These are phyloP conservation scores for Wickerhamiella siamensis DNA, from an alignment of 805 yeast species.

Conservation along the genomic window DNA sequence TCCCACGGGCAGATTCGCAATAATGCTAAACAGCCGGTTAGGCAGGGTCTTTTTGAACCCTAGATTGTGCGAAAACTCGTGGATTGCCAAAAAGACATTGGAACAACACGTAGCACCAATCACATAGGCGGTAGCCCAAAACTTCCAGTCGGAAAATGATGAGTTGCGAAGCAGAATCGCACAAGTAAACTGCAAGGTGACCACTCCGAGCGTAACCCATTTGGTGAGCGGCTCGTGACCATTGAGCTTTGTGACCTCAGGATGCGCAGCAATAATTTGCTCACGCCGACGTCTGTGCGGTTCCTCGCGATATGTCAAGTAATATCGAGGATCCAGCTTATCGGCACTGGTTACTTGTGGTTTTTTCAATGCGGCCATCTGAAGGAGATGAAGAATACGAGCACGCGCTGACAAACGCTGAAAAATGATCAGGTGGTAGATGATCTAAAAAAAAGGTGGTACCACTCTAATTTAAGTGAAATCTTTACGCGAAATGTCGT, in stretches of 20 bases:
- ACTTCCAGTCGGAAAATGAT: constrained; percentile 37
- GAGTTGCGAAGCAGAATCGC: constrained; percentile 52
- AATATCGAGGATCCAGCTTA: constrained; percentile 31
- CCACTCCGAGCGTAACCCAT: constrained; percentile 54
- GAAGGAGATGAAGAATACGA: background rate
- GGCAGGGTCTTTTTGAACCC: constrained; percentile 66
- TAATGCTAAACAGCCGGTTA: constrained; percentile 62
- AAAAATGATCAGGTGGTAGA: background rate
- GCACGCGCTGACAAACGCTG: background rate
- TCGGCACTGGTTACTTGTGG: background rate
- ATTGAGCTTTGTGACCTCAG: constrained; percentile 62
- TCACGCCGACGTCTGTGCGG: constrained; percentile 69
- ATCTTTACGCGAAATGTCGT: too few species aligned
- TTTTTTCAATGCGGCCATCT: background rate
- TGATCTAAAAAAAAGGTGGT: background rate
- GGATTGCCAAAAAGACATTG: constrained; percentile 74
- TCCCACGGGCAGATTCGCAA: constrained; percentile 76
- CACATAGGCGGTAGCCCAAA: constrained; percentile 51
- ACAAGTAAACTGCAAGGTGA: constrained; percentile 45
- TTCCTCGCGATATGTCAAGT: constrained; percentile 72
- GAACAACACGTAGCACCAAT: constrained; percentile 81
- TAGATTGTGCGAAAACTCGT: constrained; percentile 74
- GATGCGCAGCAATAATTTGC: constrained; percentile 57
- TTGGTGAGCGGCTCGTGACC: constrained; percentile 83
- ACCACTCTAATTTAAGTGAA: too few species aligned